Evolutionary conservation across 1,284 basidiomycete genomes (phyloP).

Genomic region (Microbotryomycetes sp.): DNA sequence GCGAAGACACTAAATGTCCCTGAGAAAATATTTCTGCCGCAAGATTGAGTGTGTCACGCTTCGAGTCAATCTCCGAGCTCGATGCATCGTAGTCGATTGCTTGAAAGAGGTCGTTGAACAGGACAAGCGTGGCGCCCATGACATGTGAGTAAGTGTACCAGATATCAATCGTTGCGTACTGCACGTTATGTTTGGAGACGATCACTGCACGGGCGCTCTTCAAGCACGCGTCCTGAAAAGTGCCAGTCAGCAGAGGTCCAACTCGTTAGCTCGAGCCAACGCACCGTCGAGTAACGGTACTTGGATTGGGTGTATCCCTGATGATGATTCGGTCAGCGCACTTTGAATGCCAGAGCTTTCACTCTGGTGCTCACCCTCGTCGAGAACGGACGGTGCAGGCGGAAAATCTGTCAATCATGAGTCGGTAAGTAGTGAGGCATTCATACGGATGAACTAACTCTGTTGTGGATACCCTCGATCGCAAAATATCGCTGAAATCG

Average conservation of each 20-base stretch:
- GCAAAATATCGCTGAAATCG: conserved; percentile 32
- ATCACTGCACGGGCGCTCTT: conserved; percentile 26
- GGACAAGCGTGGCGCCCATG: conserved; percentile 25
- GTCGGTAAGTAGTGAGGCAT: no score
- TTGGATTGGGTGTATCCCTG: conserved; percentile 18
- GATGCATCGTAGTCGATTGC: conserved; percentile 30
- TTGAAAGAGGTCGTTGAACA: conserved; percentile 32
- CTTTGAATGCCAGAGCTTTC: background rate
- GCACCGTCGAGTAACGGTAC: conserved; percentile 25
- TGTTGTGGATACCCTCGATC: conserved; percentile 29
- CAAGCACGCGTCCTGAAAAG: conserved; percentile 26
- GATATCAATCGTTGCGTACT: conserved; percentile 22
- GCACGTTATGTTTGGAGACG: conserved; percentile 29
- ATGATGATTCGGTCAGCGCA: conserved; percentile 1
- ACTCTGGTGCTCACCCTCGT: background rate
- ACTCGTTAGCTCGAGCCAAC: no score
- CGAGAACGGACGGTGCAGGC: conserved; percentile 22
- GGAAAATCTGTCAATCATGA: no score
- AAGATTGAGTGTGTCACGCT: conserved; percentile 20
- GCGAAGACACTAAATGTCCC: conserved; percentile 7
- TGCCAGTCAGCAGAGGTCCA: no score
- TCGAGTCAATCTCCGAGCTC: conserved; percentile 24
- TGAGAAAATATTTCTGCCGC: conserved; percentile 29
- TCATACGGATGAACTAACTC: conserved; percentile 11
- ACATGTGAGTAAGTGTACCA: conserved; percentile 29